phyloP scores from a whole-genome alignment of 495 filamentous ascomycete species.

The Clohesyomyces aquaticus region DNA sequence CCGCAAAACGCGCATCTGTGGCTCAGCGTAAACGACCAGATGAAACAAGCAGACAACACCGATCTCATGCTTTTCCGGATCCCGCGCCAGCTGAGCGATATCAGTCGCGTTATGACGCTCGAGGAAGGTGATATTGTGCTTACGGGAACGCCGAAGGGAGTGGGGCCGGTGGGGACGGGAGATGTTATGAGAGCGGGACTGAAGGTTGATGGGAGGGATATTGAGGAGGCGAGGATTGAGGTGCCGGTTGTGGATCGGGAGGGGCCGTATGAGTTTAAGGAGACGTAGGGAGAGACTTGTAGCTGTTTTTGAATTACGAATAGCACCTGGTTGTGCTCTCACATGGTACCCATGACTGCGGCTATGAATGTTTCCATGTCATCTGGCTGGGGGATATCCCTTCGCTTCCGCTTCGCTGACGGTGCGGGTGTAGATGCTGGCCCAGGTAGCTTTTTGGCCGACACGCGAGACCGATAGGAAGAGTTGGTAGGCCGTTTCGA shows the following conservation, averaged over 20 bases:
- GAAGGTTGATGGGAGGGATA: conserved; percentile 76
- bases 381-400: neutral
- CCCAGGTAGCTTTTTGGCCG: no score
- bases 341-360: neutral
- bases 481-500: no score
- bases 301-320: neutral
- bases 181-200: conserved; percentile 90
- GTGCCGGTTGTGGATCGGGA: conserved; percentile 74
- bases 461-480: no score
- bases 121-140: conserved; percentile 90
- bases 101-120: conserved; percentile 90
- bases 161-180: conserved; percentile 80
- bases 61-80: conserved; percentile 90
- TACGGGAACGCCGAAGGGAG: conserved; percentile 96
- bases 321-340: neutral
- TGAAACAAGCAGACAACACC: conserved; percentile 81
- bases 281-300: conserved; percentile 55
- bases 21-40: conserved; percentile 73
- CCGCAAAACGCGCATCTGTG: conserved; percentile 86
- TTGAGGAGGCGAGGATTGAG: conserved; percentile 85
- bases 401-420: neutral
- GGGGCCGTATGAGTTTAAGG: conserved; percentile 59
- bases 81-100: conserved; percentile 83
- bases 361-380: conserved; percentile 11
- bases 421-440: no score